Conservation (phyloP, 805 yeast genomes). For the Ogataea naganishii region DNA sequence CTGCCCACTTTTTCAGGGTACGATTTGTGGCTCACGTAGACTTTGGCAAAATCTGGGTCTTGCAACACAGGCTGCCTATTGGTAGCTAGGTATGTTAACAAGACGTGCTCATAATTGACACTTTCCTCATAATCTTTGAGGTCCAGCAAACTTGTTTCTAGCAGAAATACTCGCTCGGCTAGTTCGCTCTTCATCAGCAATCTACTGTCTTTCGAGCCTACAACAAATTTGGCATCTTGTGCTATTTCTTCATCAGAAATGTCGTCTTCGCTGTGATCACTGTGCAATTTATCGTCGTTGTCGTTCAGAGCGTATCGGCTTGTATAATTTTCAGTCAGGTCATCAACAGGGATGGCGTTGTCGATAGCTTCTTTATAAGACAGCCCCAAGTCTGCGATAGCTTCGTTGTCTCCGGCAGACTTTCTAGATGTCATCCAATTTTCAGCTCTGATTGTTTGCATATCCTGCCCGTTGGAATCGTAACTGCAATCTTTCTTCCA, state of each 20-base stretch:
- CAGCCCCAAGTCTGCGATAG: too few relatives aligned
- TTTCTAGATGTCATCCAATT: too few relatives aligned
- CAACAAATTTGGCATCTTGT: neutral
- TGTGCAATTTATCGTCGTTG: neutral
- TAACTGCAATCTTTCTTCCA: too few relatives aligned
- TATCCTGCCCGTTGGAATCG: too few relatives aligned
- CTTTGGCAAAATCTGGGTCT: constrained; percentile 7
- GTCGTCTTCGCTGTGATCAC: neutral
- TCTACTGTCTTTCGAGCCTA: neutral
- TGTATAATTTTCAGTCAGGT: constrained; percentile 1
- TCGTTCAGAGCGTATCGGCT: neutral
- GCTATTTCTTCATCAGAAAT: constrained; percentile 1
- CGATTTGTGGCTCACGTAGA: constrained; percentile 9
- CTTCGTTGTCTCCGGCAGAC: too few relatives aligned
- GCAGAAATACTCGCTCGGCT: constrained; percentile 10
- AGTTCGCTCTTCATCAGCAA: constrained; percentile 3
- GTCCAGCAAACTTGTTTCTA: constrained; percentile 17
- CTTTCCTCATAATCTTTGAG: constrained; percentile 15
- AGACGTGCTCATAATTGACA: constrained; percentile 15
- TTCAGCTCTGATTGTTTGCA: too few relatives aligned
- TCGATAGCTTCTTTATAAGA: constrained; percentile 7
- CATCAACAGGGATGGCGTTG: constrained; percentile 7
- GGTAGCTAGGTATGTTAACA: constrained; percentile 14
- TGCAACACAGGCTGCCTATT: constrained; percentile 10
- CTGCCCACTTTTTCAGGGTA: constrained; percentile 12